Conservation (phyloP, 495 filamentous ascomycete species). For the Talaromyces proteolyticus region DNA sequence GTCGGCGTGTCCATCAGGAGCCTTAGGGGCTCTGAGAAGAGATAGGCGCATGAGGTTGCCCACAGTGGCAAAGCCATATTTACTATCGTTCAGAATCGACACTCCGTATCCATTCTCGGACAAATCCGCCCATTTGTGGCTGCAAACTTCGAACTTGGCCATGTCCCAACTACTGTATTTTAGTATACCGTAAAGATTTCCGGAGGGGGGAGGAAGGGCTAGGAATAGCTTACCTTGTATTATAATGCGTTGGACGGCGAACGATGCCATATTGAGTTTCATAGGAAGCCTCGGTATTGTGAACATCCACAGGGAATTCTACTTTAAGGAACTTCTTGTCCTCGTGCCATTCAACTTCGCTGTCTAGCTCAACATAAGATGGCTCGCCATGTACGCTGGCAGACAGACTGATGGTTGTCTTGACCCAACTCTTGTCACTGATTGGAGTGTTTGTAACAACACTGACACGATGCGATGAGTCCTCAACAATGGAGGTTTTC, state of each 20-base stretch:
- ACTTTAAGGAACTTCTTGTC: slow-evolving; percentile 98
- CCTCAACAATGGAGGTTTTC: slow-evolving; percentile 63
- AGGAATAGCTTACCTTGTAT: slow-evolving; percentile 56
- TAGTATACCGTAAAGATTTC: no score
- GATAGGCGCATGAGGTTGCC: slow-evolving; percentile 92
- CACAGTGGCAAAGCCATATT: slow-evolving; percentile 90
- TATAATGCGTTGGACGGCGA: slow-evolving; percentile 87
- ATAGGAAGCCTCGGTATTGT: slow-evolving; percentile 90
- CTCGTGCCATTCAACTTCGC: slow-evolving; percentile 88
- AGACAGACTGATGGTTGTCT: slow-evolving; percentile 76
- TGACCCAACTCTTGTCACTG: slow-evolving; percentile 79
- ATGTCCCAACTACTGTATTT: slow-evolving; percentile 72
- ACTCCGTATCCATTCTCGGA: slow-evolving; percentile 90
- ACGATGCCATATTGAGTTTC: slow-evolving; percentile 92
- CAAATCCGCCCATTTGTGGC: slow-evolving; percentile 95
- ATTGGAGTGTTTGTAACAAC: slow-evolving; percentile 79
- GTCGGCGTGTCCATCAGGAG: slow-evolving; percentile 91
- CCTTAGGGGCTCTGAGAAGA: slow-evolving; percentile 87
- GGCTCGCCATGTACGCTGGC: slow-evolving; percentile 58
- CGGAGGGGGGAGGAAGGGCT: neutral
- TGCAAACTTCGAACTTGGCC: slow-evolving; percentile 99
- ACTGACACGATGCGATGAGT: slow-evolving; percentile 68
- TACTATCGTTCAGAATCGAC: slow-evolving; percentile 90
- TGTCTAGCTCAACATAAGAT: slow-evolving; percentile 70
- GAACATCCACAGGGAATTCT: slow-evolving; percentile 91